Evolutionary conservation across 495 filamentous ascomycete genomes (phyloP).

Genomic region (Talaromyces adpressus): DNA sequence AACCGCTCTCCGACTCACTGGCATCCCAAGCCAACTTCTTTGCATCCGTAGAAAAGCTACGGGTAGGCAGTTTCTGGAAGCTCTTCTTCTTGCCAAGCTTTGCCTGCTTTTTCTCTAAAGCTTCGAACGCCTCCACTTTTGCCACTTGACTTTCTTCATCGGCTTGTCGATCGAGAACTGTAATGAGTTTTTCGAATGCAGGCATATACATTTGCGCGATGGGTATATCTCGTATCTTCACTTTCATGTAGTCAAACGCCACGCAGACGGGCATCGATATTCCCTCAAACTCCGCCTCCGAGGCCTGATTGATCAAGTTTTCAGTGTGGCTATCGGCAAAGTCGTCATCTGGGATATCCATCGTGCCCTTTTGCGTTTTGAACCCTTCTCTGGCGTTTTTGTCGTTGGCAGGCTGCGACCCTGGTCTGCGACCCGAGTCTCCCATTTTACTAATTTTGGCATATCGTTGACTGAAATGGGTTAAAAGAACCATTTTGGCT

Average conservation of each 20-base stretch:
- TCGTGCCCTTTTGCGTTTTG: background rate
- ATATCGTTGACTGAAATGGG: slow-evolving; percentile 95
- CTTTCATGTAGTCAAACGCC: slow-evolving; percentile 87
- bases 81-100: slow-evolving; percentile 21
- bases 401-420: background rate
- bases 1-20: slow-evolving; percentile 38
- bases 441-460: slow-evolving; percentile 53
- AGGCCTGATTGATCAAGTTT: background rate
- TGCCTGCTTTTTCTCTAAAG: slow-evolving; percentile 13
- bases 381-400: background rate
- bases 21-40: slow-evolving; percentile 29
- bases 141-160: slow-evolving; percentile 12
- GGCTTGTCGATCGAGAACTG: slow-evolving; percentile 26
- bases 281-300: background rate
- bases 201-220: slow-evolving; percentile 68
- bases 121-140: slow-evolving; percentile 10
- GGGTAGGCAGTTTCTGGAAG: slow-evolving; percentile 13
- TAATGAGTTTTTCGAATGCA: slow-evolving; percentile 62
- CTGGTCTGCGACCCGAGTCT: slow-evolving; percentile 7
- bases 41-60: background rate
- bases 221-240: slow-evolving; percentile 73
- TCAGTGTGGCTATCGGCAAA: background rate
- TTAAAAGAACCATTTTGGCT: slow-evolving; percentile 69
- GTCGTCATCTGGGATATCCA: background rate
- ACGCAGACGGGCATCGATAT: slow-evolving; percentile 54